phyloP scores from a whole-genome alignment of 1,284 basidiomycete genomes.

The Cryptococcus sp. region DNA sequence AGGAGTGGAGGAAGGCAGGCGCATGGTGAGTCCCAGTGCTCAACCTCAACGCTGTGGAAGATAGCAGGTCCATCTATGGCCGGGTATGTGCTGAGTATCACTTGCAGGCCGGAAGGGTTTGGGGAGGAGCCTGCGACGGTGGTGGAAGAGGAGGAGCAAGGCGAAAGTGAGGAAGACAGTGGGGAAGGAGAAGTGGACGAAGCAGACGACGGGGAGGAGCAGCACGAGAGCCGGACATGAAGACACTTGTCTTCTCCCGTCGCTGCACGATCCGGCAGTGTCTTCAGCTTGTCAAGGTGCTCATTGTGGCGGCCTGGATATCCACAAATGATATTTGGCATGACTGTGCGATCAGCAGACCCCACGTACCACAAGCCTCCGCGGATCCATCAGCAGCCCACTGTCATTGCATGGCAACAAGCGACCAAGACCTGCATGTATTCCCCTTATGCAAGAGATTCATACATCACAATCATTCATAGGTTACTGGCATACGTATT shows the following conservation, averaged over 20 bases:
- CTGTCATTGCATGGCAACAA: too few species aligned
- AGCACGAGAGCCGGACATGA: conserved; percentile 7
- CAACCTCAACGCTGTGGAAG: not conserved
- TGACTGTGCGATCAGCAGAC: too few species aligned
- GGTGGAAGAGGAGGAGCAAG: not conserved
- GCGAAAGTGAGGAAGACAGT: not conserved
- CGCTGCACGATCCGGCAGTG: not conserved
- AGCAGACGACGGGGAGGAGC: conserved; percentile 3
- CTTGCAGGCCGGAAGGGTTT: conserved; percentile 26
- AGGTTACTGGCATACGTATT: not conserved
- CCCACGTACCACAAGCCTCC: too few species aligned
- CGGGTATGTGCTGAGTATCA: not conserved
- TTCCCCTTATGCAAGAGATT: too few species aligned
- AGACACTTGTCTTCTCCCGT: not conserved
- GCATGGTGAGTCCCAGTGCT: conserved; percentile 34
- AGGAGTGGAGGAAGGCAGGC: conserved; percentile 35
- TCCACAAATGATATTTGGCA: too few species aligned
- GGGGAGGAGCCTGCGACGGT: conserved; percentile 14
- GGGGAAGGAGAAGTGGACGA: conserved; percentile 9
- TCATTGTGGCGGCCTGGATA: too few species aligned
- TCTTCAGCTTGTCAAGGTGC: too few species aligned
- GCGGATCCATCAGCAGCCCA: too few species aligned
- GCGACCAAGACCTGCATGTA: too few species aligned
- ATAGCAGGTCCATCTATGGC: too few species aligned
- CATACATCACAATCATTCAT: too few species aligned